These are phyloP conservation scores for Phytophthora cactorum DNA, from an alignment of 352 stramenopile genomes.

Conservation along the genomic window DNA sequence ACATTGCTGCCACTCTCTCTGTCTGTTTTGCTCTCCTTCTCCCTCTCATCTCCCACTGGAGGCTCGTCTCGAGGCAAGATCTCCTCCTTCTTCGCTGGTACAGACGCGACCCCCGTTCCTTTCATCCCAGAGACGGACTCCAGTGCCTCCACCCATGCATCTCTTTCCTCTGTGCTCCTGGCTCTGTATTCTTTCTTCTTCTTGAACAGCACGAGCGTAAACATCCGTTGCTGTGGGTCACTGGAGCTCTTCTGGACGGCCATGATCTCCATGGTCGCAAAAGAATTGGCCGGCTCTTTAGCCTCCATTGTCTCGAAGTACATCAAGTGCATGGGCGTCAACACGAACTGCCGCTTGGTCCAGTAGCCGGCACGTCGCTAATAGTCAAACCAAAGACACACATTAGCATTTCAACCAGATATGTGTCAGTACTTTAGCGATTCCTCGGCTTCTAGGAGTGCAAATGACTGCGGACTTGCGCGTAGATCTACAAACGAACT, in stretches of 20 bases:
- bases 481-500: not conserved
- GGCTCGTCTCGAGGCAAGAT: slow-evolving; percentile 4
- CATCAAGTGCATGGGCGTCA: slow-evolving; percentile 67
- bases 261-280: slow-evolving; percentile 75
- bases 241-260: slow-evolving; percentile 48
- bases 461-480: not conserved
- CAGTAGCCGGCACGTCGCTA: slow-evolving; percentile 74
- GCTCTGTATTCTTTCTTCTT: slow-evolving; percentile 84
- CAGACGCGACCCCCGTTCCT: slow-evolving; percentile 16
- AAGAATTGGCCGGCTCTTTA: slow-evolving; percentile 41
- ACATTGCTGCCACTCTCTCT: slow-evolving; percentile 10
- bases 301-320: slow-evolving; percentile 76
- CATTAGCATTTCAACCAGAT: not conserved
- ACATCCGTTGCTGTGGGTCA: slow-evolving; percentile 51
- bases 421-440: slow-evolving; percentile 7
- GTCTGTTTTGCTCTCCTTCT: slow-evolving; percentile 20
- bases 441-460: slow-evolving; percentile 8
- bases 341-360: slow-evolving; percentile 83
- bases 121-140: slow-evolving; percentile 70
- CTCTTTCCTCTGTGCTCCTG: slow-evolving; percentile 57
- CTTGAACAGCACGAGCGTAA: slow-evolving; percentile 72
- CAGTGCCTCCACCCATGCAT: slow-evolving; percentile 73
- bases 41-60: not conserved
- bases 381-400: slow-evolving; percentile 16
- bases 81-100: slow-evolving; percentile 21